Evolutionary conservation across 805 yeast species (phyloP).

Genomic region (Ogataea minuta): DNA sequence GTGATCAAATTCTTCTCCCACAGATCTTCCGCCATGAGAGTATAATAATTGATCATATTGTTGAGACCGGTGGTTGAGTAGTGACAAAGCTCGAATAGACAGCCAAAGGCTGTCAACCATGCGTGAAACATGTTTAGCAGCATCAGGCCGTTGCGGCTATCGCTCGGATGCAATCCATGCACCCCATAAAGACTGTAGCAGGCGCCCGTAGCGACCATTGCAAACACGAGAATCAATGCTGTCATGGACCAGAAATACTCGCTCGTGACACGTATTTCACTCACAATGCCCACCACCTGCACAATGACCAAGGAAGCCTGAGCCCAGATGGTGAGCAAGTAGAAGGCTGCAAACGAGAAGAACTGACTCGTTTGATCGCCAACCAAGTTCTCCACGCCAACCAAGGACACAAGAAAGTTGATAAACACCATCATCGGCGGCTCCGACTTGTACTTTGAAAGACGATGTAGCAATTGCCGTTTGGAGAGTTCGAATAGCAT

Average conservation of each 20-base stretch:
- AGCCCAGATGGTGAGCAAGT: slow-evolving; percentile 14
- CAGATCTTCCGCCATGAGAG: neutral
- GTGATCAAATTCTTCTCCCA: slow-evolving; percentile 1
- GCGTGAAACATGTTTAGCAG: slow-evolving; percentile 17
- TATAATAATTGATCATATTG: slow-evolving; percentile 18
- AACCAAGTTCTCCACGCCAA: slow-evolving; percentile 14
- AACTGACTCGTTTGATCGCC: slow-evolving; percentile 7
- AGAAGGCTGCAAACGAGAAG: slow-evolving; percentile 10
- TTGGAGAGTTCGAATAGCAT: slow-evolving; percentile 10
- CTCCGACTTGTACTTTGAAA: slow-evolving; percentile 10
- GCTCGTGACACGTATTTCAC: slow-evolving; percentile 9
- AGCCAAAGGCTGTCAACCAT: slow-evolving; percentile 23
- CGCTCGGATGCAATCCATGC: neutral
- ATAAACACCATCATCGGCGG: slow-evolving; percentile 14
- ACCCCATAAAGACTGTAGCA: slow-evolving; percentile 7
- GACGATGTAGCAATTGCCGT: slow-evolving; percentile 7
- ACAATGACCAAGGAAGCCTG: slow-evolving; percentile 18
- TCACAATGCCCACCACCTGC: slow-evolving; percentile 11
- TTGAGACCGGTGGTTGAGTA: slow-evolving; percentile 23
- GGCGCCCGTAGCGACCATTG: slow-evolving; percentile 8
- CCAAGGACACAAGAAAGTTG: slow-evolving; percentile 14
- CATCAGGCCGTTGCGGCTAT: slow-evolving; percentile 10
- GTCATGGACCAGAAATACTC: slow-evolving; percentile 15
- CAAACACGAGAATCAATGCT: slow-evolving; percentile 5
- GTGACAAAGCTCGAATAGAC: slow-evolving; percentile 24